Base-by-base conservation (phyloP, 306 rosid species). In the Citrullus amarus region DNA sequence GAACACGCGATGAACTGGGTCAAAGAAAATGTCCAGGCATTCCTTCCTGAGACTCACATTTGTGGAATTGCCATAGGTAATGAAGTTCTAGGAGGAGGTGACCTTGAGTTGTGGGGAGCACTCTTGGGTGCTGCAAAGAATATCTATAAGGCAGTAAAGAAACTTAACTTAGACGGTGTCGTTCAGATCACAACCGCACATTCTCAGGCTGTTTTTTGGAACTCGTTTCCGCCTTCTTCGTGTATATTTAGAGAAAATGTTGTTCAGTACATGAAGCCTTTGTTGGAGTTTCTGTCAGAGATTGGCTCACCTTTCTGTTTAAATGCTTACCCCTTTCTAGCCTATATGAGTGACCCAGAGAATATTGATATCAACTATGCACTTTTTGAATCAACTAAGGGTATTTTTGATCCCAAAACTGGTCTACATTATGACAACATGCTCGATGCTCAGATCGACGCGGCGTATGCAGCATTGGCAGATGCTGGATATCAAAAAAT, bases 361-460 rank as follows among this genome's bases (percentile, higher is more conserved):
- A 80, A 87, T 43, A 95, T 92, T 62, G 98, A 92, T 82, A 83
- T 95, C 78, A 95, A 95, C 69, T 95, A 95, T 79, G 98, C 98
- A 28, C 99, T 95, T 79, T 95, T 95, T 81, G 79, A 91, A 84
- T 81, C 91, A 62, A 86, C 88, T 6, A 59, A 86, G 61, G 98
- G 97, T 68, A 91, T 91, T 75, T 78, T 79, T 53, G 99, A 95
- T 86, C 89, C 88, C 5, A 84, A 79, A 75, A 92, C 85, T 53
- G 78, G 69, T 34, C 92, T 92, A 54, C 99, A 87, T 83, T 95
- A 95, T 79, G 99, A 95, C 80, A 95, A 95, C 85, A 88, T 92
- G 99, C 97, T 95, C 41, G 99, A 95, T 88, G 98, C 99, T 83
- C 97, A 91, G 92, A 92, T 95, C 50, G 99, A 92, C 79, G 99